phyloP scores from a whole-genome alignment of 768 basidiomycete genomes.

The Amanita thiersii region DNA sequence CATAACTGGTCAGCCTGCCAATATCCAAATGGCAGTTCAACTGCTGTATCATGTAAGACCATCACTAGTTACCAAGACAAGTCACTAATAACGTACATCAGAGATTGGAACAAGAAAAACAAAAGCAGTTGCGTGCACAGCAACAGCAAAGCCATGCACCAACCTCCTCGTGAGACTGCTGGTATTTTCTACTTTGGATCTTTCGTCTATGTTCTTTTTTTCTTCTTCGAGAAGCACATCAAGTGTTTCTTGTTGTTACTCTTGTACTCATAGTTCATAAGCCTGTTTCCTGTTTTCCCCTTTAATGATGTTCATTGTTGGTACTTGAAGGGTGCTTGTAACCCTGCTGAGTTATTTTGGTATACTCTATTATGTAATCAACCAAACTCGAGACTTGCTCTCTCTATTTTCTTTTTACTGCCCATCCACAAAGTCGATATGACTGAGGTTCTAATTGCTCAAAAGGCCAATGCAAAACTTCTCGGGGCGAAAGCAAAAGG shows the following conservation, averaged over 20 bases:
- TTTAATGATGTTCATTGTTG: constrained; percentile 5
- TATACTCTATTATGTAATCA: no score
- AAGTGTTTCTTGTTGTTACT: constrained; percentile 12
- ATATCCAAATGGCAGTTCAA: constrained; percentile 95
- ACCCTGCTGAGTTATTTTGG: no score
- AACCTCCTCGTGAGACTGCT: not conserved
- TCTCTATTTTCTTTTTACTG: not conserved
- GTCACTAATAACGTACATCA: constrained; percentile 17
- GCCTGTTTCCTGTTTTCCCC: constrained; percentile 6
- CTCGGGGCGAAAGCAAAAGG: constrained; percentile 49
- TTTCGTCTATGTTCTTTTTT: constrained; percentile 3
- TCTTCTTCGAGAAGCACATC: constrained; percentile 10
- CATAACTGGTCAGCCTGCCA: constrained; percentile 90
- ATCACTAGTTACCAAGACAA: constrained; percentile 15
- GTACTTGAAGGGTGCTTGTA: no score
- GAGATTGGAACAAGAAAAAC: constrained; percentile 86
- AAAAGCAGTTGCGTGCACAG: constrained; percentile 60
- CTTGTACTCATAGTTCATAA: constrained; percentile 18
- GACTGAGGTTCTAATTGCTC: constrained; percentile 59
- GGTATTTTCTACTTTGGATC: not conserved
- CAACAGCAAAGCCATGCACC: constrained; percentile 12
- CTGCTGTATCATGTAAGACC: constrained; percentile 70
- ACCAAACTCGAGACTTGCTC: constrained; percentile 1
- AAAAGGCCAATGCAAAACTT: constrained; percentile 47
- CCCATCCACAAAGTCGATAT: constrained; percentile 23